These are phyloP conservation scores for Mycena venus DNA, from an alignment of 768 basidiomycete genomes.

Conservation along the genomic window DNA sequence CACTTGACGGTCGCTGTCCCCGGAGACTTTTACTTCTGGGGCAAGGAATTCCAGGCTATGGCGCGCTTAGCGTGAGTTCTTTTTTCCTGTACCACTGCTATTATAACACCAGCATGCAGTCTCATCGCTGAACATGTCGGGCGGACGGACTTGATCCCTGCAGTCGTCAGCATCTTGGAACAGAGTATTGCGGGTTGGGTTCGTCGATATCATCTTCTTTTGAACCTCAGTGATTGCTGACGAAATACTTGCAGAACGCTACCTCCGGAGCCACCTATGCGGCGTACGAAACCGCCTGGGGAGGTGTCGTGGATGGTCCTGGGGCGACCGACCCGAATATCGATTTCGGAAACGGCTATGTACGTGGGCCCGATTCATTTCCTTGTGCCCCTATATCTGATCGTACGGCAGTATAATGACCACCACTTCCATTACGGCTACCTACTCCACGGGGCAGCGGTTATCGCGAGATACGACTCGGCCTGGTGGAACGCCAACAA, in stretches of 20 bases:
- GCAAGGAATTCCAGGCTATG: slow-evolving; percentile 42
- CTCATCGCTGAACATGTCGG: slow-evolving; percentile 50
- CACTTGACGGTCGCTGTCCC: slow-evolving; percentile 62
- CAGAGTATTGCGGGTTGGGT: slow-evolving; percentile 44
- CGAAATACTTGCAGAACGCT: neutral
- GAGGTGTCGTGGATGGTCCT: slow-evolving; percentile 49
- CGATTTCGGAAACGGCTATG: slow-evolving; percentile 51
- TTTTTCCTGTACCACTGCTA: neutral
- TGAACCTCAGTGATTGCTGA: neutral
- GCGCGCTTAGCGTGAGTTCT: slow-evolving; percentile 46
- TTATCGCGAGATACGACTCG: slow-evolving; percentile 46
- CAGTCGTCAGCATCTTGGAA: slow-evolving; percentile 42
- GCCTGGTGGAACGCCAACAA: slow-evolving; percentile 43
- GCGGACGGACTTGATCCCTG: slow-evolving; percentile 45
- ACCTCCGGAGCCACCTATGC: slow-evolving; percentile 37
- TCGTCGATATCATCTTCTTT: neutral
- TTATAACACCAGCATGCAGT: slow-evolving; percentile 13
- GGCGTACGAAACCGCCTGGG: slow-evolving; percentile 52
- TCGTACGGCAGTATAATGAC: slow-evolving; percentile 42
- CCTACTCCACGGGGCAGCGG: slow-evolving; percentile 46
- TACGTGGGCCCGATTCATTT: neutral
- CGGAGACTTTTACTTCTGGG: slow-evolving; percentile 51
- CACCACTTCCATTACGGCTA: slow-evolving; percentile 55
- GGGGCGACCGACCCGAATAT: slow-evolving; percentile 44
- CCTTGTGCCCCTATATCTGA: neutral